A percentile compares a stretch with the other conserved stretches of the same genome.
Evolutionary conservation across 345 rosid genomes (phyloP).

Genomic region (Eucalyptus decipiens): DNA sequence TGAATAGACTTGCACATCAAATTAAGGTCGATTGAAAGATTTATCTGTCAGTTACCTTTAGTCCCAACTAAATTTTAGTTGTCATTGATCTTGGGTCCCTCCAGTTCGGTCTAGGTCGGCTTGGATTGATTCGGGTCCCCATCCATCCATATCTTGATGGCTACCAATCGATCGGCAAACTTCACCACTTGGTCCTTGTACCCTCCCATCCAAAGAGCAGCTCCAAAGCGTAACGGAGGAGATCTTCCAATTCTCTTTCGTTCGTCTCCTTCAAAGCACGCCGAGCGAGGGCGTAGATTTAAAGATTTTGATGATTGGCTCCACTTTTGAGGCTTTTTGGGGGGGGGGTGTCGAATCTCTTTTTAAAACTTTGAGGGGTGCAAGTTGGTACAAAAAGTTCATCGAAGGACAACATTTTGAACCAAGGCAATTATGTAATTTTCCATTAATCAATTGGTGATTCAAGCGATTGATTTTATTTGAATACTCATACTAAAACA

Average conservation of each 20-base stretch:
- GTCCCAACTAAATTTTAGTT: not conserved
- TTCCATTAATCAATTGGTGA: not conserved
- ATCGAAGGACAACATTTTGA: not conserved
- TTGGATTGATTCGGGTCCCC: not conserved
- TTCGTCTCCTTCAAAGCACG: not conserved
- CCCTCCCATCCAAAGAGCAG: not conserved
- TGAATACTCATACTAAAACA: not conserved
- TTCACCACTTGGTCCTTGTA: not conserved
- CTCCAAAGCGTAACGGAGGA: not conserved
- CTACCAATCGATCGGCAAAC: not conserved
- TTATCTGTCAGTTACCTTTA: rapidly evolving
- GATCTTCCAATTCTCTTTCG: not conserved
- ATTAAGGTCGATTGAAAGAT: not conserved
- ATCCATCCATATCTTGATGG: not conserved
- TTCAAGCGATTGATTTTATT: not conserved
- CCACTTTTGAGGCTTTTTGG: not conserved
- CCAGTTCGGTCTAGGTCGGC: not conserved
- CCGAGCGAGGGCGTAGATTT: not conserved
- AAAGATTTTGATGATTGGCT: not conserved
- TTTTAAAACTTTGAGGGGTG: not conserved
- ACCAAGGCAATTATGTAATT: not conserved
- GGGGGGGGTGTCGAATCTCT: not conserved
- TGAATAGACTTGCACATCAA: not conserved
- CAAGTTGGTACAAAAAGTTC: not conserved
- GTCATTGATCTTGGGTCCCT: not conserved